These are phyloP conservation scores for Alternaria atra DNA, from an alignment of 2,329 filamentous ascomycete genomes.

Conservation along the genomic window DNA sequence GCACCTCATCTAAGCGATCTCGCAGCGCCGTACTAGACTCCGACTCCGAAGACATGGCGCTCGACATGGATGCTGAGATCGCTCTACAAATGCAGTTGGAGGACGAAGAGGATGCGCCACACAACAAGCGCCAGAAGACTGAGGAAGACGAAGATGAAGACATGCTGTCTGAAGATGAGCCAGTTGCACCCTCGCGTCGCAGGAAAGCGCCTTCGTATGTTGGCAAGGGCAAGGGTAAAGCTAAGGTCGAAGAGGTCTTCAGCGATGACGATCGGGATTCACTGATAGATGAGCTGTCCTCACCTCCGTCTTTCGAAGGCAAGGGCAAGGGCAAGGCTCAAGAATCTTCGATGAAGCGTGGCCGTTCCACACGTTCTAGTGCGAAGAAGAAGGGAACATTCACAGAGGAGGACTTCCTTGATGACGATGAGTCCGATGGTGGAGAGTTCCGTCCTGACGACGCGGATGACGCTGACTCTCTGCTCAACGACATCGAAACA, in stretches of 20 bases:
- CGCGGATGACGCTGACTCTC: constrained; percentile 33
- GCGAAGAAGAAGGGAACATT: constrained; percentile 26
- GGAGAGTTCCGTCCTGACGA: constrained; percentile 43
- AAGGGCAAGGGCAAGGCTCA: constrained; percentile 38
- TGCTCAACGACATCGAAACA: constrained; percentile 28
- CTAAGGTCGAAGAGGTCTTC: constrained; percentile 14
- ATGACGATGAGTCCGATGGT: constrained; percentile 35
- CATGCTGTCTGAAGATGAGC: constrained; percentile 28
- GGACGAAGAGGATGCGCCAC: constrained; percentile 57
- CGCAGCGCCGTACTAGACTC: constrained; percentile 33
- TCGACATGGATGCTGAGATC: constrained; percentile 61
- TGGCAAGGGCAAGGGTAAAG: constrained; percentile 32
- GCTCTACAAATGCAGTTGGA: constrained; percentile 67
- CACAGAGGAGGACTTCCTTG: constrained; percentile 27
- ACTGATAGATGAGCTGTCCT: constrained; percentile 8
- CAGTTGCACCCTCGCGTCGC: constrained; percentile 18
- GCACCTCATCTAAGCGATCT: constrained; percentile 36
- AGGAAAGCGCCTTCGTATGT: constrained; percentile 18
- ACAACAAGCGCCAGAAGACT: constrained; percentile 50
- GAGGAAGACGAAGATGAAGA: constrained; percentile 43
- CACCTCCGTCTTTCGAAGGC: constrained; percentile 27
- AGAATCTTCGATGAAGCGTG: constrained; percentile 20
- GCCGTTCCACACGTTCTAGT: constrained; percentile 33
- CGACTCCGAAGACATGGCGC: constrained; percentile 41
- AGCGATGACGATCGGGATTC: constrained; percentile 19